Conservation (phyloP, 2,329 filamentous ascomycete genomes). For the Fusarium sp. region DNA sequence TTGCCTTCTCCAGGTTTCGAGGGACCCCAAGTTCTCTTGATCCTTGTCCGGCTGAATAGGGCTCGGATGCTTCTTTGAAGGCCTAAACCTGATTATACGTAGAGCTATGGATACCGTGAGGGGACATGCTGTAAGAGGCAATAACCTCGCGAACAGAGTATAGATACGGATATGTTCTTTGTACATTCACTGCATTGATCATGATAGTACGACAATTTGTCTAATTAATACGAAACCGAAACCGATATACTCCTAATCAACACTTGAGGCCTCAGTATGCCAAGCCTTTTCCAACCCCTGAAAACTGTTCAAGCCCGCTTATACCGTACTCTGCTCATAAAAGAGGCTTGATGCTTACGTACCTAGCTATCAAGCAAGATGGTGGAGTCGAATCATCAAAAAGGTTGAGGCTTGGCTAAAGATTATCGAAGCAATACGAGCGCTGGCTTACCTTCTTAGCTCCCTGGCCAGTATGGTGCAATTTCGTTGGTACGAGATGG, state of each 20-base stretch:
- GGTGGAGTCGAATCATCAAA: slow-evolving; percentile 25
- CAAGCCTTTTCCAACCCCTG: slow-evolving; percentile 20
- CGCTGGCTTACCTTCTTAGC: slow-evolving; percentile 12
- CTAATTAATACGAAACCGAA: background rate
- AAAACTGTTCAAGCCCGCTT: slow-evolving; percentile 23
- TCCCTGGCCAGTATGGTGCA: slow-evolving; percentile 18
- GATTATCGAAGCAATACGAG: slow-evolving; percentile 30
- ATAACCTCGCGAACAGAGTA: background rate
- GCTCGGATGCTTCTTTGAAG: slow-evolving; percentile 11
- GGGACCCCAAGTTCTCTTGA: slow-evolving; percentile 3
- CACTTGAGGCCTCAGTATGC: slow-evolving; percentile 8
- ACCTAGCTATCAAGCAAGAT: slow-evolving; percentile 15
- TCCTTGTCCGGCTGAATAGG: slow-evolving; percentile 26
- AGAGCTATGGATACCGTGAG: background rate
- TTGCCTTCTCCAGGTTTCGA: slow-evolving; percentile 31
- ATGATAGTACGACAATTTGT: background rate
- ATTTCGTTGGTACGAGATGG: slow-evolving; percentile 21
- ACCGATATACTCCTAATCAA: slow-evolving; percentile 5
- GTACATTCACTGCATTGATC: background rate
- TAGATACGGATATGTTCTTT: background rate
- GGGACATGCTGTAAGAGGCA: background rate
- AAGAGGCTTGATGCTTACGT: slow-evolving; percentile 24
- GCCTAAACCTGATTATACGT: background rate
- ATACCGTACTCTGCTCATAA: background rate
- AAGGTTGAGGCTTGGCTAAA: slow-evolving; percentile 31